Conservation (phyloP, 345 rosid species). For the Rhizophora apiculata region DNA sequence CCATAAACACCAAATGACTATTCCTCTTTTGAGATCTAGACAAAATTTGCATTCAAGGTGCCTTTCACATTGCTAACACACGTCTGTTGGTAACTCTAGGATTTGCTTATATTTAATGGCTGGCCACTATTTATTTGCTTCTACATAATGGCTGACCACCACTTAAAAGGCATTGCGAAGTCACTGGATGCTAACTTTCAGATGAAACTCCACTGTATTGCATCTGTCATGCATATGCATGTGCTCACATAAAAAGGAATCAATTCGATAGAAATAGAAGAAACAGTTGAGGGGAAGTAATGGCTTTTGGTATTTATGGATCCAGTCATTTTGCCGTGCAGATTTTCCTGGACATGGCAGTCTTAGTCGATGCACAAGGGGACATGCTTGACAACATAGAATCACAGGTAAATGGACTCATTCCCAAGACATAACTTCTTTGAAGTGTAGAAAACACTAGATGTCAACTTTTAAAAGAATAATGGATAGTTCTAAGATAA, state of each 20-base stretch:
- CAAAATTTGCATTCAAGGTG: neutral
- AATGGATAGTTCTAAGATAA: neutral
- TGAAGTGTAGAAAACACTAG: neutral
- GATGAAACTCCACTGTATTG: neutral
- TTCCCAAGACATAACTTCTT: neutral
- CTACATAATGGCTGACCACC: neutral
- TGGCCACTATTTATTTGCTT: neutral
- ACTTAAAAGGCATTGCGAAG: neutral
- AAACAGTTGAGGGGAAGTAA: neutral
- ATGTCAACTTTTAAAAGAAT: neutral
- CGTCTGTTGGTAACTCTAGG: neutral
- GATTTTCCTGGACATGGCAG: constrained; percentile 95
- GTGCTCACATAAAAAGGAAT: no score
- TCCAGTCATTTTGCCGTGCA: constrained; percentile 28
- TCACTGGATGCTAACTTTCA: neutral
- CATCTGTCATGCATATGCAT: neutral
- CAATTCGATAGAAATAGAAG: neutral
- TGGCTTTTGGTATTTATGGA: constrained; percentile 1
- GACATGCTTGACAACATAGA: constrained; percentile 94
- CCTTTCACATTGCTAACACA: neutral
- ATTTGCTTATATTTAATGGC: neutral
- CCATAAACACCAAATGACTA: no score
- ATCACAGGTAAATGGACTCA: constrained; percentile 52
- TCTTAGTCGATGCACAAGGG: constrained; percentile 90
- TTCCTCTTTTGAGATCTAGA: no score